These are phyloP conservation scores for Pulveroboletus sp. DNA, from an alignment of 768 basidiomycete genomes.

Conservation along the genomic window DNA sequence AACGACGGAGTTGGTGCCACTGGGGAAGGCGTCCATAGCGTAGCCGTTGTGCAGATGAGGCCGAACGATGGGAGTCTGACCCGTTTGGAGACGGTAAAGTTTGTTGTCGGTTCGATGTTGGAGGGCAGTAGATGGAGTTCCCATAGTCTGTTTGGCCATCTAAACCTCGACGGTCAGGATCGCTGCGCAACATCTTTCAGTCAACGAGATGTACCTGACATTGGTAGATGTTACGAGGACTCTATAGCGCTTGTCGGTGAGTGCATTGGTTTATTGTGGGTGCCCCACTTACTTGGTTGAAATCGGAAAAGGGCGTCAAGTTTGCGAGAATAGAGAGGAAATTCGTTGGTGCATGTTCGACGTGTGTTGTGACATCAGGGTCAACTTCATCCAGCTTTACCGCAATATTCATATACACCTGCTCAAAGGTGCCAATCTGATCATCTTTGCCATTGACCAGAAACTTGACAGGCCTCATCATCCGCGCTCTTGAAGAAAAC, in stretches of 20 bases:
- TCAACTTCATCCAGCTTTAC: slow-evolving; percentile 84
- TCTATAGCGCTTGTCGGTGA: slow-evolving; percentile 37
- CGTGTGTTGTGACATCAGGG: slow-evolving; percentile 73
- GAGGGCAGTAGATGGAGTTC: slow-evolving; percentile 90
- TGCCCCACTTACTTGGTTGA: slow-evolving; percentile 75
- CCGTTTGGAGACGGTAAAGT: slow-evolving; percentile 91
- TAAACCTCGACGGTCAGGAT: slow-evolving; percentile 31
- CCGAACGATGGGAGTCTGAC: slow-evolving; percentile 92
- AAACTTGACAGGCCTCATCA: slow-evolving; percentile 98
- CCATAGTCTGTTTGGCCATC: slow-evolving; percentile 99
- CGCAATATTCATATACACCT: slow-evolving; percentile 99
- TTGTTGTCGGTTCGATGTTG: slow-evolving; percentile 97
- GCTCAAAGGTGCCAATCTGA: slow-evolving; percentile 93
- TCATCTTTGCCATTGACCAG: slow-evolving; percentile 81
- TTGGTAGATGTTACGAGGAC: slow-evolving; percentile 88
- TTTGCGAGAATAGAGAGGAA: slow-evolving; percentile 96
- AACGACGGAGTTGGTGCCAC: slow-evolving; percentile 95
- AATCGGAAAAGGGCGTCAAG: slow-evolving; percentile 97
- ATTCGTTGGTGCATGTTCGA: slow-evolving; percentile 92
- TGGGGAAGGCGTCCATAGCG: slow-evolving; percentile 98
- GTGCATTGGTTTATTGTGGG: background rate
- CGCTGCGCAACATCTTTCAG: background rate
- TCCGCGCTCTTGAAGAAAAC: slow-evolving; percentile 80
- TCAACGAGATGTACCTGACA: slow-evolving; percentile 59
- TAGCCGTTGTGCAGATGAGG: slow-evolving; percentile 89